Evolutionary conservation across 495 filamentous ascomycete genomes (phyloP), one percentile per base, ranked within the genome.

Genomic region (Penicillium lividum): DNA sequence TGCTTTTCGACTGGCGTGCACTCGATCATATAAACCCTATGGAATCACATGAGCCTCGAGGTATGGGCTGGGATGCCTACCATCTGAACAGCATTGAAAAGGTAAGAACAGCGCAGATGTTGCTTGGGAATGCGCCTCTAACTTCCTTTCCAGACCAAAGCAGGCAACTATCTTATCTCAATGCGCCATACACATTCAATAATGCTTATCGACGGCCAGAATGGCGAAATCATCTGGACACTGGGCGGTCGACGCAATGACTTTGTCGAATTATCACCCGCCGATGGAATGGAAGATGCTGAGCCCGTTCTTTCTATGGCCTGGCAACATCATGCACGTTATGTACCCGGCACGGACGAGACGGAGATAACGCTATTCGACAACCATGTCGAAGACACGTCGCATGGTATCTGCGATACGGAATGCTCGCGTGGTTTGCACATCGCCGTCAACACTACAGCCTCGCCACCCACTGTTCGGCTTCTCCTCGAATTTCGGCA

Each of bases 111-210:
- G 9, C 16, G 16, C 27, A 45, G 40, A 6, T 1, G 16, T 7
- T 8, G 11, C 13, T 45, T 10, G 13, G 27, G 25, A 42, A 10
- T 2, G 8, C n/a, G 34, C 3, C 5, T 53, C 33, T 53, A 42
- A 53, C 51, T 10, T 13, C 4, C 22, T 22, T 36, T 46, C 34
- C 18, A 56, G 54, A 56, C 61, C 30, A 34, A 61, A 55, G 60
- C 61, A 6, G 78, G 80, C n/a, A 77, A 81, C 62, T 84, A 80
- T 57, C 65, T 84, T 13, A 74, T 84, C 43, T 83, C 80, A 0
- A 74, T 74, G n/a, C 78, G 81, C 13, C 74, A 81, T 56, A 72
- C 72, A 13, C 72, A 73, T 59, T 68, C 76, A 36, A 70, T 84
- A 34, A 73, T 73, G 60, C 77, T 78, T 40, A 76, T 84, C 55